These are phyloP conservation scores for Massospora cicadina DNA, from an alignment of 371 early-diverging fungal species.

Conservation along the genomic window DNA sequence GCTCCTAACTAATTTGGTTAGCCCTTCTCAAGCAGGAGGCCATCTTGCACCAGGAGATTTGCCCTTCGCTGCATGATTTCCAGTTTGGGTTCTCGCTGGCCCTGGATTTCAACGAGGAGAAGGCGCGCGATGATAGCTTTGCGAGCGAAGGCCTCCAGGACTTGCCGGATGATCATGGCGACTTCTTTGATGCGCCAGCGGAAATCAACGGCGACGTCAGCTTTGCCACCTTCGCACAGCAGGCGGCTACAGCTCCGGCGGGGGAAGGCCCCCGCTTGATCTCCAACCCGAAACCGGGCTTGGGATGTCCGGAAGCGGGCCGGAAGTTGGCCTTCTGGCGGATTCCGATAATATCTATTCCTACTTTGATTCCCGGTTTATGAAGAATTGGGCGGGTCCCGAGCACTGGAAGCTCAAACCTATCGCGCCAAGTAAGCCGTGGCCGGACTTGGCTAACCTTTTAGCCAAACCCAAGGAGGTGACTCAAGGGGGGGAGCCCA, in stretches of 20 bases:
- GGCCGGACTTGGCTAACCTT: neutral
- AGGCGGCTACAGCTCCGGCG: slow-evolving; percentile 10
- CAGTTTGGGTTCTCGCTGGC: neutral
- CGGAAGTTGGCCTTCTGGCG: slow-evolving; percentile 12
- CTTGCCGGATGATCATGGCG: neutral
- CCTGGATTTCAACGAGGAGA: neutral
- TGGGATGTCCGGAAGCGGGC: slow-evolving; percentile 7
- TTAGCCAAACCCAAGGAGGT: neutral
- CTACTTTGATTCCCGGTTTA: slow-evolving; percentile 71
- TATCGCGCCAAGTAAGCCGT: slow-evolving; percentile 20
- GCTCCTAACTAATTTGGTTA: neutral
- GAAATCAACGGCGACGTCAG: neutral
- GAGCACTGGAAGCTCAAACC: slow-evolving; percentile 75
- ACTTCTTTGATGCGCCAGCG: neutral
- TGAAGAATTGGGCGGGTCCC: slow-evolving; percentile 86
- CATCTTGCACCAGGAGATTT: neutral
- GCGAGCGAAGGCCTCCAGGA: neutral
- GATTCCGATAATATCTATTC: slow-evolving; percentile 40
- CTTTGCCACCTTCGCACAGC: neutral
- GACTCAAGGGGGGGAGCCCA: slow-evolving; percentile 7
- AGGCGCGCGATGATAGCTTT: neutral
- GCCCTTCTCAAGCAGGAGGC: neutral
- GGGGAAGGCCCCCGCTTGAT: slow-evolving; percentile 10
- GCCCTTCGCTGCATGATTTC: neutral
- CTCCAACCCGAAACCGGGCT: slow-evolving; percentile 9